Base-by-base conservation (phyloP, 352 stramenopile genomes). In the Phytophthora constricta region DNA sequence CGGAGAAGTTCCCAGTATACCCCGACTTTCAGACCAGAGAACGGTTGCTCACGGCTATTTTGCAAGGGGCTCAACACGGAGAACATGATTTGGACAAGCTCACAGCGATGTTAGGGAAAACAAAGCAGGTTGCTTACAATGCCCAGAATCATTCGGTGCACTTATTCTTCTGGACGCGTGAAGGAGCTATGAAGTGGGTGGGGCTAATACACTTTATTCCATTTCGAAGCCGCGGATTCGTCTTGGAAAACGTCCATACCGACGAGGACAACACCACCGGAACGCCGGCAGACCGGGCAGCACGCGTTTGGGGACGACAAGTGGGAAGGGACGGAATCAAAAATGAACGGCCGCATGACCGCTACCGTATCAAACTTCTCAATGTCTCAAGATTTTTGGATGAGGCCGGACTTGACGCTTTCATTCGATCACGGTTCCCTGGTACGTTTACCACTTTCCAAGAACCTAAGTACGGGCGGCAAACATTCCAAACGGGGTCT, bases 91-190 rank as follows among this genome's bases (percentile, higher is more conserved):
- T 31, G 26, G n/a, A 31, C 8, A 1, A 51, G 19, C n/a, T 60
- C 3, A 60, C 53, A 17, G 22, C 50, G 51, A 61, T 61, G 54
- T 19, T 61, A 0, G 41, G 26, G 13, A 42, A 51, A 26, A 53
- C 54, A 17, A 61, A 61, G n/a, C 54, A 61, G 9, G 42, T 61
- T 0, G 49, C 25, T 5, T 61, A 61, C 14, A 53, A 61, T 16
- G 25, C 8, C 5, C 25, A 46, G 17, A 25, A 53, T 5, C 54
- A 61, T 19, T 52, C 54, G 16, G 54, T 61, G 2, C 54, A 51
- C 22, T 43, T 61, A 17, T 48, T 50, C 26, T 59, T 28, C 17
- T 59, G 52, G 52, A 59, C 52, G 3, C 4, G 52, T 14, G 52
- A 59, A 59, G 25, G 14, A 27, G 52, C 23, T 11, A 28, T 8